These are phyloP conservation scores for Camellia oleifera DNA, from an alignment of 179 eudicot species.

Conservation along the genomic window DNA sequence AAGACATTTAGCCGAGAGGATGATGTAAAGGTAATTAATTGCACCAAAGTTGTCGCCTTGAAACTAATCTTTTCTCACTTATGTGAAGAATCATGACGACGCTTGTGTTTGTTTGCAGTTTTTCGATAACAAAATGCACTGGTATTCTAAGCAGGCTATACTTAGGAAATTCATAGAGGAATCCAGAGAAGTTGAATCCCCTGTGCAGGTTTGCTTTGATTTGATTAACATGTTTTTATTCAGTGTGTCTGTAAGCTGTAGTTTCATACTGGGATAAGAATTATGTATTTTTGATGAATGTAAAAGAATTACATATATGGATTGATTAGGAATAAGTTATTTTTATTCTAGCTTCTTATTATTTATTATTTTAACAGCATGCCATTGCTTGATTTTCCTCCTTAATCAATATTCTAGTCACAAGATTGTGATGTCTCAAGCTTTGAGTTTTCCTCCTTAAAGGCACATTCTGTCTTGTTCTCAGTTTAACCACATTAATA, in stretches of 20 bases:
- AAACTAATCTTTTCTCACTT: background rate
- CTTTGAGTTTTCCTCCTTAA: background rate
- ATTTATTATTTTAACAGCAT: background rate
- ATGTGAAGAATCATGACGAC: background rate
- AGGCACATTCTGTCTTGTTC: background rate
- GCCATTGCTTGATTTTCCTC: background rate
- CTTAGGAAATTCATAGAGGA: conserved; percentile 29
- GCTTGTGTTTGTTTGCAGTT: conserved; percentile 39
- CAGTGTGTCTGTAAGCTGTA: background rate
- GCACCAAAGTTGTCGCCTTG: background rate
- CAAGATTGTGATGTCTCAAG: background rate
- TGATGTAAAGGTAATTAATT: conserved; percentile 53
- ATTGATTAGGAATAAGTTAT: background rate
- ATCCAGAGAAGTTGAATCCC: conserved; percentile 42
- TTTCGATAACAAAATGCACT: conserved; percentile 44
- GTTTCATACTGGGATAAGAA: background rate
- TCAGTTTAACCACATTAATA: background rate
- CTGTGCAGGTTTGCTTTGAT: conserved; percentile 59
- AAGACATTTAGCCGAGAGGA: conserved; percentile 57
- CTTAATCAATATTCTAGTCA: background rate
- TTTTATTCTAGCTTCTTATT: background rate
- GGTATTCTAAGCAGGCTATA: conserved; percentile 35
- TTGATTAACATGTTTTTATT: background rate
- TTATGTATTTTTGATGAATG: background rate
- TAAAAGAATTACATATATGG: background rate